phyloP scores from a whole-genome alignment of 805 yeast species.

The Schizosaccharomyces osmophilus region DNA sequence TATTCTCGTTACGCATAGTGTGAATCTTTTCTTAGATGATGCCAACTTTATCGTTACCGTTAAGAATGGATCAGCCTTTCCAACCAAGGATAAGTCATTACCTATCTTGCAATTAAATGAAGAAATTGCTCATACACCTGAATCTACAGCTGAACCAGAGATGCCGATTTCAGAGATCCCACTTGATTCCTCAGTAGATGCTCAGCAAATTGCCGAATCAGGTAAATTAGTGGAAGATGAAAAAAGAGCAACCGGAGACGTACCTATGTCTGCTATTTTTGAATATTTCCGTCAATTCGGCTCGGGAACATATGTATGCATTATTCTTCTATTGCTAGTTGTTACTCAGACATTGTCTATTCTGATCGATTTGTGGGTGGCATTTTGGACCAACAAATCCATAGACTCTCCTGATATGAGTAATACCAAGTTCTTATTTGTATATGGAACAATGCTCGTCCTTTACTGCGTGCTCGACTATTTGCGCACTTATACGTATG shows the following conservation, averaged over 20 bases:
- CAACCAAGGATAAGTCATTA: conserved; percentile 18
- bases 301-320: conserved; percentile 21
- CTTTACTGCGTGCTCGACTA: not conserved
- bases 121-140: conserved; percentile 2
- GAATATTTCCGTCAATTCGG: conserved; percentile 13
- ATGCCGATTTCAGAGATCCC: conserved; percentile 8
- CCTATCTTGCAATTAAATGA: conserved; percentile 23
- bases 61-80: conserved; percentile 34
- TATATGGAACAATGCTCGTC: not conserved
- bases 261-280: conserved; percentile 1
- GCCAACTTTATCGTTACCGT: conserved; percentile 37
- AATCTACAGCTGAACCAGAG: conserved; percentile 10
- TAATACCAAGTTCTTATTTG: not conserved
- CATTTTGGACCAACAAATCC: conserved; percentile 40
- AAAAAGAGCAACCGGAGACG: conserved; percentile 5
- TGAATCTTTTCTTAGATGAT: conserved; percentile 44
- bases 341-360: conserved; percentile 17
- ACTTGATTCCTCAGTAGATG: not conserved
- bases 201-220: not conserved
- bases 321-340: conserved; percentile 21
- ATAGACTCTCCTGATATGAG: not conserved
- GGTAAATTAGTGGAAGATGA: conserved; percentile 12
- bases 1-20: conserved; percentile 62
- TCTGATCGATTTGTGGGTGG: conserved; percentile 53
- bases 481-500: not conserved